Conservation (phyloP, 768 basidiomycete species). For the Suillus occidentalis region DNA sequence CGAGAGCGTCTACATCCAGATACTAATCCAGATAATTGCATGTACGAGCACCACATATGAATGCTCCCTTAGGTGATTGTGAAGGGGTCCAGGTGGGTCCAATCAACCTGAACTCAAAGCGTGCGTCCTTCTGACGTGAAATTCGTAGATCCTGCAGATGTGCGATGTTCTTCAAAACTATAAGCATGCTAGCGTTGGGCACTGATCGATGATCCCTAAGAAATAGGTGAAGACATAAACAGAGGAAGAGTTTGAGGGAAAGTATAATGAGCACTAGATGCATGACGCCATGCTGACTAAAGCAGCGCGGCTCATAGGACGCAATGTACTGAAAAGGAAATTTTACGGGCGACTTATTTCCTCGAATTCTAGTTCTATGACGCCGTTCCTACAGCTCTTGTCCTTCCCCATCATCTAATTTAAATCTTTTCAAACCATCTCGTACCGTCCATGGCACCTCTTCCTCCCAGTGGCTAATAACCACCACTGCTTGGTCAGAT, state of each 20-base stretch:
- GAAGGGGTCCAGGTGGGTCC: background rate
- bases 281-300: too few species aligned
- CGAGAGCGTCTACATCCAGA: background rate
- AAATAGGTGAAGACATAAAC: background rate
- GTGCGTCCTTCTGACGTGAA: background rate
- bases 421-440: conserved; percentile 48
- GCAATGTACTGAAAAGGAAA: background rate
- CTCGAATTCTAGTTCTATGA: background rate
- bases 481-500: conserved; percentile 71
- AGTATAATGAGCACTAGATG: too few species aligned
- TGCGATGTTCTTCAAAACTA: background rate
- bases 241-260: background rate
- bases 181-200: background rate
- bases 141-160: background rate
- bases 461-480: conserved; percentile 89
- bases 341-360: background rate
- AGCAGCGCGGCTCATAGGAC: background rate
- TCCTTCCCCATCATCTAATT: conserved; percentile 37
- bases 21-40: background rate
- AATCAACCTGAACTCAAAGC: background rate
- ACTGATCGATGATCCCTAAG: background rate
- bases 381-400: conserved; percentile 9
- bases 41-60: background rate
- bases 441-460: conserved; percentile 80
- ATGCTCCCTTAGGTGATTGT: background rate